Evolutionary conservation across 192 early-diverging fungal species (phyloP), one percentile per base, ranked within the genome.

Genomic region (Gonapodya sp.): DNA sequence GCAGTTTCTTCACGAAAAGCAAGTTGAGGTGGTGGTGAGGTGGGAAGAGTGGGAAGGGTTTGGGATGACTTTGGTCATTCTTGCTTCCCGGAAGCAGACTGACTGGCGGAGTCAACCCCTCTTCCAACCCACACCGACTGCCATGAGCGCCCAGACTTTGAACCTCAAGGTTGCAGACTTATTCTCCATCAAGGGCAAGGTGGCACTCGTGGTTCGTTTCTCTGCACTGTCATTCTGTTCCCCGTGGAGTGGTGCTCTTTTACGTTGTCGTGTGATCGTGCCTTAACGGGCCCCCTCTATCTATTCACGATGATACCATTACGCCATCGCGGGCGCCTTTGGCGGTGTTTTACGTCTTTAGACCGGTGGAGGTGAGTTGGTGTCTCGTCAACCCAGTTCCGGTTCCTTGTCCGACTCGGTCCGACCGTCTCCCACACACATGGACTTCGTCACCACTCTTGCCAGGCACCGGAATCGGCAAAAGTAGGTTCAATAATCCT

Each of bases 381-480:
- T 64, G 8, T 24, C 46, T 64, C 46, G n/a, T n/a, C n/a, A n/a
- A n/a, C n/a, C n/a, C n/a, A n/a, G n/a, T n/a, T n/a, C n/a, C n/a
- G n/a, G n/a, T n/a, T n/a, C n/a, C n/a, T 64, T 24, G 8, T 64
- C 46, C 46, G 24, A 16, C 46, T 64, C 46, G 8, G 8, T 8
- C 24, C 46, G 8, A 8, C 46, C 46, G 8, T 24, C 46, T 24
- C 46, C 46, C 46, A 24, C 46, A 16, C 46, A 64, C 46, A 8
- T 64, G 46, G 8, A 64, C 46, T 24, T 64, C 46, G 8, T 64
- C 46, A 24, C n/a, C n/a, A n/a, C n/a, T n/a, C 46, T 8, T 24
- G 84, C n/a, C 87, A 18, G 89, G 87, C 33, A 87, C 89, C 35
- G 89, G 89, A 35, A 89, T 89, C 46, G 89, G 89, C 33, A 85